Percentiles rank a stretch among this genome's conserved stretches.
Conservation (phyloP, 2,329 filamentous ascomycete species). For the Capronia americana region DNA sequence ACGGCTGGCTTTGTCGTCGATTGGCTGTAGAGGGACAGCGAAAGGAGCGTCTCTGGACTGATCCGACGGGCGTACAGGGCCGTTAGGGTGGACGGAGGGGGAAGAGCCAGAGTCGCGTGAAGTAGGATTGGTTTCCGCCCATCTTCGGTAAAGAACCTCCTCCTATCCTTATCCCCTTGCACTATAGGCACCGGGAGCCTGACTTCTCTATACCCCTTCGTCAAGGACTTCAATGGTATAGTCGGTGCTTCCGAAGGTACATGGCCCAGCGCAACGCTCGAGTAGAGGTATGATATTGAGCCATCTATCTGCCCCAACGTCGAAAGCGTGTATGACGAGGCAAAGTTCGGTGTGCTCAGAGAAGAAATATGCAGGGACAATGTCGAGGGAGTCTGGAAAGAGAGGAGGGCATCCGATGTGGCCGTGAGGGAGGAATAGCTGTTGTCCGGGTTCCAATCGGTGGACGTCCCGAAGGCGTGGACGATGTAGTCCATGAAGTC, state of each 20-base stretch:
- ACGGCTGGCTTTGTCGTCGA: constrained; percentile 41
- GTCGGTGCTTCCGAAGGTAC: constrained; percentile 71
- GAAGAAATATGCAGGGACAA: constrained; percentile 87
- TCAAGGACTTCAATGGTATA: constrained; percentile 77
- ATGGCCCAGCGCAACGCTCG: constrained; percentile 75
- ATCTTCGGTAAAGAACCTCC: constrained; percentile 17
- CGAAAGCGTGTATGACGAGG: constrained; percentile 89
- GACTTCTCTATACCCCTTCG: constrained; percentile 73
- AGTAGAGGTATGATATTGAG: constrained; percentile 96
- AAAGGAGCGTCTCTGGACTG: constrained; percentile 77
- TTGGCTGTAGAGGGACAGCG: constrained; percentile 65
- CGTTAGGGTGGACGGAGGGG: constrained; percentile 81
- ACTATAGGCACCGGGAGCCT: constrained; percentile 33
- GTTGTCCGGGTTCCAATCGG: constrained; percentile 89
- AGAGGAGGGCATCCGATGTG: constrained; percentile 82
- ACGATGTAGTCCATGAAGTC: constrained; percentile 98
- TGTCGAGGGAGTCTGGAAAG: constrained; percentile 85
- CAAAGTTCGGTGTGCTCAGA: constrained; percentile 89
- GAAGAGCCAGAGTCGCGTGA: constrained; percentile 54
- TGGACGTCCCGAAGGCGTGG: constrained; percentile 83
- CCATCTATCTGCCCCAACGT: constrained; percentile 92
- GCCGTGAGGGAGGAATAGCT: constrained; percentile 86
- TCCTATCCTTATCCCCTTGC: constrained; percentile 25
- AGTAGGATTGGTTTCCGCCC: constrained; percentile 51
- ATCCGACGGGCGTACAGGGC: constrained; percentile 81